Base-by-base conservation (phyloP, 2,329 filamentous ascomycete genomes). In the Amauroascus verrucosus region DNA sequence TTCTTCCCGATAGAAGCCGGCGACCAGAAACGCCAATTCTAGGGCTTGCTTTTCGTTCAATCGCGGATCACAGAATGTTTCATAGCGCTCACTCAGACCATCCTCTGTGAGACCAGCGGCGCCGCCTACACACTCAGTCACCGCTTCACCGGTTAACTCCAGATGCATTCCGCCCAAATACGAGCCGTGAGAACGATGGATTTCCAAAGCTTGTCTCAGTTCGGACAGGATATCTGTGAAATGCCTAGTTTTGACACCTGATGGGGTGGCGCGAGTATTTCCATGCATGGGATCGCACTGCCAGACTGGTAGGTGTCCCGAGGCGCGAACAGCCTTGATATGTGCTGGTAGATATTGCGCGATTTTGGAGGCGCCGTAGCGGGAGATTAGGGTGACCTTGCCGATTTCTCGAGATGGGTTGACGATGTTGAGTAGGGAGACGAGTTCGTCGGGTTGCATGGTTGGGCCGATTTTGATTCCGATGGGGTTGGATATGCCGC, bases 261-360 rank as follows among this genome's bases (percentile, higher is more conserved):
- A 74, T 0, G 81, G 78, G 0, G 87, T 91, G 46, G 76, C 75
- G 46, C 77, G 75, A 0, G 80, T 83, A 66, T 84, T 84, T 28
- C 93, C 93, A 72, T 98, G 93, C 93, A 98, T 98, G 20, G 93
- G 93, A 71, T 98, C 93, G 72, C 91, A 97, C 73, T 97, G 93
- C 91, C 91, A 97, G 62, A 96, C 88, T 3, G 95, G 88, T 20
- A 77, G 63, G 64, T 85, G 82, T 0, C 78, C 88, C 54, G 86
- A 90, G 62, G 77, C 77, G 68, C 93, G 85, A 24, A 98, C 91
- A 35, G 88, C 88, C 60, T 85, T 82, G 66, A 98, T 97, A 70
- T 97, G 93, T 7, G 74, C 77, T 0, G 89, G 88, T 0, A 98
- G 79, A 58, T 95, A 80, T 4, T 78, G 71, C 48, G 81, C 75